Evolutionary conservation across 1,139 yeast species (phyloP), one percentile per base, ranked within the genome.

Genomic region (Lodderomyces orthopsilosis): DNA sequence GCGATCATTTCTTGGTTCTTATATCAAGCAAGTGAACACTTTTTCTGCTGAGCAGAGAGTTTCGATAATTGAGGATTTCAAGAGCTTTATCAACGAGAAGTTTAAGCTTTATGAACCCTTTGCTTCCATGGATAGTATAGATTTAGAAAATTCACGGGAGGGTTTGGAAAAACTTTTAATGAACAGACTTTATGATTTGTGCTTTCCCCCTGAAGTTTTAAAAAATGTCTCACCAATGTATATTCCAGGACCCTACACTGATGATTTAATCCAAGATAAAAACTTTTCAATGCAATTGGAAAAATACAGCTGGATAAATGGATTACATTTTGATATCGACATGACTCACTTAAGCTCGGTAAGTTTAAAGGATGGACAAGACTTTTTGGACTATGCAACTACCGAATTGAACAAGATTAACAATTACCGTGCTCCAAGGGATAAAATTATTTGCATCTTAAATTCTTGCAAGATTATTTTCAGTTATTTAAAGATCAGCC

Each of bases 401-500:
- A 73, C 62, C 6, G 91, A 94, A 61, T 70, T 94, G 41, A 70
- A 74, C 50, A 90, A 89, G 55, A 81, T 93, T 56, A 86, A 87
- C 60, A 75, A 79, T 44, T 94, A 85, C 61, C 77, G 95, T 54
- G 94, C 98, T 0, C 98, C 98, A 9, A 73, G 98, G 44, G 98
- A 94, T 58, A 94, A 94, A 58, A 83, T 90, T 49, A 89, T 93
- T 38, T 93, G 98, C 60, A 74, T 93, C 7, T 70, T 94, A 47
- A 94, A 94, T 64, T 83, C 94, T 45, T 91, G 98, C 60, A 93
- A 93, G 61, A 91, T 93, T 13, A 84, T 94, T 7, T 90, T 90
- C 69, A 95, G 96, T 14, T 73, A 88, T 44, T 75, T 94, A 44
- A 81, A 90, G 51, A 85, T 83, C 45, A 77, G 79, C 34, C 85